These are phyloP conservation scores for Dipteronia dyeriana DNA, from an alignment of 345 rosid genomes.

Conservation along the genomic window DNA sequence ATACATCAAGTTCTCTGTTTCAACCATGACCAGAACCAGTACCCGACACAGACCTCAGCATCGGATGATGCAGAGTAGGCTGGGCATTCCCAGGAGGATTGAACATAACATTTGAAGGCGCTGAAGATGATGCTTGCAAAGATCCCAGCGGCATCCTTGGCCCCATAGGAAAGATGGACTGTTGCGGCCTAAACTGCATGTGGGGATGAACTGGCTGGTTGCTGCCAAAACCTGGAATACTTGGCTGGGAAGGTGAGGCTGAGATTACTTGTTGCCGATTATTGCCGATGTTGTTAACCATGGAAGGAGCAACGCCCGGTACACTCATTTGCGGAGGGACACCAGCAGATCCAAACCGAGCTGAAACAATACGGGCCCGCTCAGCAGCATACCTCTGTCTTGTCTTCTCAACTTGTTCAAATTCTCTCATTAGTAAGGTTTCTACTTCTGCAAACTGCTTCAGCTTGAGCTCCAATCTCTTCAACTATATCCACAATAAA, in stretches of 20 bases:
- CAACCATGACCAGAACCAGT: conserved; percentile 65
- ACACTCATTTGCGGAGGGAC: conserved; percentile 47
- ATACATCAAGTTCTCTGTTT: conserved; percentile 15
- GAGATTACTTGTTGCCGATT: conserved; percentile 57
- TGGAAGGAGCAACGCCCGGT: conserved; percentile 53
- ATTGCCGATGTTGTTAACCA: conserved; percentile 51
- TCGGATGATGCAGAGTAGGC: conserved; percentile 56
- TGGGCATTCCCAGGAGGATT: conserved; percentile 50
- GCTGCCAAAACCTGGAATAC: conserved; percentile 55
- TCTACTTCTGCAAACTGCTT: conserved; percentile 99
- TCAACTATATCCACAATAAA: conserved; percentile 51
- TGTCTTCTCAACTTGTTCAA: conserved; percentile 92
- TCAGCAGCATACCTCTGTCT: conserved; percentile 87
- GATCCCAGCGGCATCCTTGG: conserved; percentile 74
- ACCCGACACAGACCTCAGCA: conserved; percentile 68
- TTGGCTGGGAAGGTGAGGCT: conserved; percentile 62
- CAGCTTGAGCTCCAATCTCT: conserved; percentile 94
- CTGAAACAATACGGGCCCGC: conserved; percentile 60
- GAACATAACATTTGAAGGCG: conserved; percentile 56
- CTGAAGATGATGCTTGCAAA: conserved; percentile 67
- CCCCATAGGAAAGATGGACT: conserved; percentile 63
- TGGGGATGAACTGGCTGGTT: conserved; percentile 67
- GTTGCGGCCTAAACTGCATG: conserved; percentile 83
- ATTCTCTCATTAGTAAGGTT: conserved; percentile 89
- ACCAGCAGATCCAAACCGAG: conserved; percentile 62